phyloP scores from a whole-genome alignment of 2,329 filamentous ascomycete species.

The Alternaria arbusti region DNA sequence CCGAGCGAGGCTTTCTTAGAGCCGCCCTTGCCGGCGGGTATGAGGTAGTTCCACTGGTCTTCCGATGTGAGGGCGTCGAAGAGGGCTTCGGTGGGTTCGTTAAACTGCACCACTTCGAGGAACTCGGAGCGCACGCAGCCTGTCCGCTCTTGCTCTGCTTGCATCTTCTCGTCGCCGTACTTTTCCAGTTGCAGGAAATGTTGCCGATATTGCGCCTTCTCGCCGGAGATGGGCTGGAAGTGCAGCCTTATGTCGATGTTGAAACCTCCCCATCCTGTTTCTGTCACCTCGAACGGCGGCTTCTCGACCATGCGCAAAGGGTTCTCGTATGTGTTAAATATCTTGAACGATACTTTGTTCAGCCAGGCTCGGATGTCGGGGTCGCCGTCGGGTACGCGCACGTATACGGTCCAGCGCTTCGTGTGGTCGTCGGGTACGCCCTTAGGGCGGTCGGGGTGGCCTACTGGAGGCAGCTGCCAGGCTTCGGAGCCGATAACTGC shows the following conservation, averaged over 20 bases:
- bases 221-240: constrained; percentile 83
- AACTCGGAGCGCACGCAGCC: constrained; percentile 75
- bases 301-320: constrained; percentile 77
- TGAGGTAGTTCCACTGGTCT: constrained; percentile 61
- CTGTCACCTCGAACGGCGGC: constrained; percentile 81
- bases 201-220: constrained; percentile 96
- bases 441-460: constrained; percentile 66
- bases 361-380: constrained; percentile 92
- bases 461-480: constrained; percentile 70
- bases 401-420: constrained; percentile 95
- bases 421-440: constrained; percentile 88
- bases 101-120: constrained; percentile 96
- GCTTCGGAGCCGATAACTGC: constrained; percentile 58
- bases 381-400: constrained; percentile 85
- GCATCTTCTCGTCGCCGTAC: constrained; percentile 75
- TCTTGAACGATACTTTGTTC: constrained; percentile 95
- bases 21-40: constrained; percentile 50
- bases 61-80: constrained; percentile 85
- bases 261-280: constrained; percentile 98
- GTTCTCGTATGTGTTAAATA: constrained; percentile 96
- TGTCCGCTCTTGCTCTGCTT: constrained; percentile 61
- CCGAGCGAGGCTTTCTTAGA: constrained; percentile 46
- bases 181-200: constrained; percentile 91
- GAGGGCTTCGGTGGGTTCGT: constrained; percentile 92
- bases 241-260: constrained; percentile 95